Percentiles rank a stretch among this genome's conserved stretches.
These are phyloP conservation scores for Sungouiella blattae DNA, from an alignment of 805 yeast species.

Conservation along the genomic window DNA sequence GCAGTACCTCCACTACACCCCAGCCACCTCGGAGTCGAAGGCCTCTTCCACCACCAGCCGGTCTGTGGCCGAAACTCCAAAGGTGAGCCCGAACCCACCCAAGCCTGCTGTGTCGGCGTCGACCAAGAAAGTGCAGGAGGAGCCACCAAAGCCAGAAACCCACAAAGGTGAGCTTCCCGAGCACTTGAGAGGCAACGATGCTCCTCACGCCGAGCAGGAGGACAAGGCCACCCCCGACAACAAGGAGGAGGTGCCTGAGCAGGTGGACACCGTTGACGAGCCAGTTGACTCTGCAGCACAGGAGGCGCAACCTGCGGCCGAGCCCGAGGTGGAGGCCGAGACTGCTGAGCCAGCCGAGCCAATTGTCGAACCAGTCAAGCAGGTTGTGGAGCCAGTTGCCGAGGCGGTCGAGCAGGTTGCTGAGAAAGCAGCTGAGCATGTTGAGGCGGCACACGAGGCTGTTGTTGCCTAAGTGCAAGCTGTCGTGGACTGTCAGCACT, in stretches of 20 bases:
- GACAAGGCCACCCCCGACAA: slow-evolving; percentile 10
- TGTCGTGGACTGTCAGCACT: too few species aligned
- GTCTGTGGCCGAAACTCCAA: slow-evolving; percentile 2
- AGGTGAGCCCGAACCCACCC: slow-evolving; percentile 7
- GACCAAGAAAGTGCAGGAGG: slow-evolving; percentile 5
- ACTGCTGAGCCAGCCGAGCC: slow-evolving; percentile 2
- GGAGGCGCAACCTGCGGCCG: slow-evolving; percentile 1
- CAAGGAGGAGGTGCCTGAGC: slow-evolving; percentile 3
- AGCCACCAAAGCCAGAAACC: slow-evolving; percentile 14
- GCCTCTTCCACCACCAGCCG: neutral
- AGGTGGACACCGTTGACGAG: slow-evolving; percentile 2
- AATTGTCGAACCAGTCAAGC: neutral
- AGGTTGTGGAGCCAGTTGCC: slow-evolving; percentile 1
- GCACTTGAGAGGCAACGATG: slow-evolving; percentile 4
- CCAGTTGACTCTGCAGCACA: neutral
- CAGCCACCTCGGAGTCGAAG: slow-evolving; percentile 1
- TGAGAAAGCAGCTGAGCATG: slow-evolving; percentile 1
- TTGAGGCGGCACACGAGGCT: neutral
- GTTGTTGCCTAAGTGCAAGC: neutral
- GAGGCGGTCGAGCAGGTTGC: slow-evolving; percentile 2
- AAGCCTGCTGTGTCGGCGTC: slow-evolving; percentile 11
- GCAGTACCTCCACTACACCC: slow-evolving; percentile 19
- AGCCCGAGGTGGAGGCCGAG: slow-evolving; percentile 1
- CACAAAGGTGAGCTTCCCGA: slow-evolving; percentile 11
- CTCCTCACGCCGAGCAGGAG: slow-evolving; percentile 13